phyloP scores from a whole-genome alignment of 192 early-diverging fungal genomes.

The Dissophora globulifera region DNA sequence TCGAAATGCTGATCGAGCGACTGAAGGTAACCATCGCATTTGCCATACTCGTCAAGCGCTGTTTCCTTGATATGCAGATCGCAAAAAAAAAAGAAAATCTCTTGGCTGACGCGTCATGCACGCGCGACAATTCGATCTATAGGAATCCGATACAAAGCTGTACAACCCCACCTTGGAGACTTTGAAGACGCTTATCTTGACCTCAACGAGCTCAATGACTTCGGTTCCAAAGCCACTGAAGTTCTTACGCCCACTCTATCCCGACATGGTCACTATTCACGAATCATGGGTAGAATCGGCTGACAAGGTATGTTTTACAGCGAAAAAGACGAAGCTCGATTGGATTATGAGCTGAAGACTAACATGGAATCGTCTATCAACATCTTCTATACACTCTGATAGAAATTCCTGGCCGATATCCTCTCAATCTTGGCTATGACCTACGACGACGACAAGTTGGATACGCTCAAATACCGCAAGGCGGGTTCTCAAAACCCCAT shows the following conservation, averaged over 20 bases:
- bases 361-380: too few species aligned
- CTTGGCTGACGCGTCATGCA: slow-evolving; percentile 8
- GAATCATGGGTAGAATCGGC: slow-evolving; percentile 76
- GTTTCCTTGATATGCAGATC: too few species aligned
- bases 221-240: slow-evolving; percentile 99
- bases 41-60: neutral
- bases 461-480: slow-evolving; percentile 87
- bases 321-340: too few species aligned
- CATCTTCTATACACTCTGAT: slow-evolving; percentile 10
- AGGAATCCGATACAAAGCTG: slow-evolving; percentile 79
- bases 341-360: too few species aligned
- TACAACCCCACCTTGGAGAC: slow-evolving; percentile 89
- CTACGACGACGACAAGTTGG: slow-evolving; percentile 89
- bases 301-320: slow-evolving; percentile 71
- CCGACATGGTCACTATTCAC: slow-evolving; percentile 72
- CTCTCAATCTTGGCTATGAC: slow-evolving; percentile 98
- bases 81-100: too few species aligned
- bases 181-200: slow-evolving; percentile 90
- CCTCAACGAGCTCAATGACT: slow-evolving; percentile 97
- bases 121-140: neutral
- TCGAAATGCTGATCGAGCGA: slow-evolving; percentile 94
- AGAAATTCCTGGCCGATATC: slow-evolving; percentile 91
- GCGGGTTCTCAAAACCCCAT: slow-evolving; percentile 80
- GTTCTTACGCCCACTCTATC: slow-evolving; percentile 90
- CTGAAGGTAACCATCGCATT: slow-evolving; percentile 71